Evolutionary conservation across 192 early-diverging fungal genomes (phyloP).

Genomic region (Coemansia sp.): DNA sequence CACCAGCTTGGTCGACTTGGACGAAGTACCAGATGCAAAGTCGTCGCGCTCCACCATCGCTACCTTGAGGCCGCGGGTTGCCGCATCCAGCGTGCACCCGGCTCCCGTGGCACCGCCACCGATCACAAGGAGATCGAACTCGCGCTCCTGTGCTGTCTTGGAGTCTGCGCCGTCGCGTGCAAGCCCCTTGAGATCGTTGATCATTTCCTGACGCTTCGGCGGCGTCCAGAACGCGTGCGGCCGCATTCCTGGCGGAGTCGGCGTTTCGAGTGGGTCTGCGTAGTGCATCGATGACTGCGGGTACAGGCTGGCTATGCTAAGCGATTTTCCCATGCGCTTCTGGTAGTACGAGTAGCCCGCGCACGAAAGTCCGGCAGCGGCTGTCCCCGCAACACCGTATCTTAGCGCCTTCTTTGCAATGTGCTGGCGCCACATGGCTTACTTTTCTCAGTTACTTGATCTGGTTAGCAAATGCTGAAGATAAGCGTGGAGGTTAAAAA

Average conservation of each 20-base stretch:
- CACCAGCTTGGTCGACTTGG: slow-evolving; percentile 91
- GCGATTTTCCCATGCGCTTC: not conserved
- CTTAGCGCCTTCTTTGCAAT: slow-evolving; percentile 24
- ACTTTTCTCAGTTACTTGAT: not conserved
- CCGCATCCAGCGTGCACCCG: slow-evolving; percentile 90
- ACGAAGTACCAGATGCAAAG: slow-evolving; percentile 90
- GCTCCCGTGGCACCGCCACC: slow-evolving; percentile 96
- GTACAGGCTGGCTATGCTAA: slow-evolving; percentile 6
- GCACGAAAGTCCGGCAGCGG: slow-evolving; percentile 23
- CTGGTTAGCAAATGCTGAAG: not conserved
- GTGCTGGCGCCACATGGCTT: slow-evolving; percentile 45
- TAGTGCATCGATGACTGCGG: slow-evolving; percentile 15
- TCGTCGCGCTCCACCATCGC: slow-evolving; percentile 96
- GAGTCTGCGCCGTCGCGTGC: slow-evolving; percentile 35
- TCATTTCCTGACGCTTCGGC: slow-evolving; percentile 71
- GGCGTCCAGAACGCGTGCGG: slow-evolving; percentile 74
- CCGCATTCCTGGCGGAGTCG: slow-evolving; percentile 38
- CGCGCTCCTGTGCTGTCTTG: slow-evolving; percentile 40
- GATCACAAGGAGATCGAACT: slow-evolving; percentile 87
- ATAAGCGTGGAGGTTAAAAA: too few species aligned
- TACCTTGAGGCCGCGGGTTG: slow-evolving; percentile 86
- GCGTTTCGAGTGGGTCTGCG: slow-evolving; percentile 42
- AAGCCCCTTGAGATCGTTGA: slow-evolving; percentile 62
- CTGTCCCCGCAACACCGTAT: slow-evolving; percentile 31
- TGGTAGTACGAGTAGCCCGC: slow-evolving; percentile 26